Evolutionary conservation across 2,329 filamentous ascomycete genomes (phyloP).

Genomic region (Trichocomaceae sp.): DNA sequence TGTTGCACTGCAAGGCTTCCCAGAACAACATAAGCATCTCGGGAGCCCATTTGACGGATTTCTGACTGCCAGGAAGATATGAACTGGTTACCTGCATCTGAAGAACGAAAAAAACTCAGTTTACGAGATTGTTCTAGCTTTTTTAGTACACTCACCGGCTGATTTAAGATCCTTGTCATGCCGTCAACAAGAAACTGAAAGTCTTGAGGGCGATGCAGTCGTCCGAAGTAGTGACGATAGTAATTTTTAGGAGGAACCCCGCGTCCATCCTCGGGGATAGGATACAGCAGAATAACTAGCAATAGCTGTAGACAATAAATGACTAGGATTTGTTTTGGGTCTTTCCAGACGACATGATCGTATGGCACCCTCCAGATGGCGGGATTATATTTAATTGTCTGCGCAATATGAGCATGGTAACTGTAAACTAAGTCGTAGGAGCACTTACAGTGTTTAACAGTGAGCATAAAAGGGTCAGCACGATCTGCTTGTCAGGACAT

Average conservation of each 20-base stretch:
- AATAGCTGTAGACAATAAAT: constrained; percentile 88
- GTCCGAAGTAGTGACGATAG: constrained; percentile 85
- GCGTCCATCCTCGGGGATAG: constrained; percentile 69
- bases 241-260: constrained; percentile 72
- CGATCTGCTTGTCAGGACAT: constrained; percentile 82
- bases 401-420: constrained; percentile 7
- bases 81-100: constrained; percentile 76
- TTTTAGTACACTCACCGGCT: constrained; percentile 51
- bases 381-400: constrained; percentile 94
- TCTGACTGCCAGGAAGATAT: constrained; percentile 79
- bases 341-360: constrained; percentile 84
- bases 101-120: constrained; percentile 12
- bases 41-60: constrained; percentile 76
- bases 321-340: constrained; percentile 81
- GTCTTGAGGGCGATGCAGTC: constrained; percentile 86
- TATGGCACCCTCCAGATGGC: constrained; percentile 91
- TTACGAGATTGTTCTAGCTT: background rate
- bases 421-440: background rate
- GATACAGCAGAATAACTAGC: constrained; percentile 77
- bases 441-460: constrained; percentile 77
- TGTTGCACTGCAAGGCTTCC: constrained; percentile 96
- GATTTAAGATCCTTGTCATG: constrained; percentile 85
- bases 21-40: constrained; percentile 97
- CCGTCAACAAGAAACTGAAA: constrained; percentile 97
- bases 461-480: constrained; percentile 84